Conservation (phyloP, 2,329 filamentous ascomycete genomes). For the Diaporthe batatas region DNA sequence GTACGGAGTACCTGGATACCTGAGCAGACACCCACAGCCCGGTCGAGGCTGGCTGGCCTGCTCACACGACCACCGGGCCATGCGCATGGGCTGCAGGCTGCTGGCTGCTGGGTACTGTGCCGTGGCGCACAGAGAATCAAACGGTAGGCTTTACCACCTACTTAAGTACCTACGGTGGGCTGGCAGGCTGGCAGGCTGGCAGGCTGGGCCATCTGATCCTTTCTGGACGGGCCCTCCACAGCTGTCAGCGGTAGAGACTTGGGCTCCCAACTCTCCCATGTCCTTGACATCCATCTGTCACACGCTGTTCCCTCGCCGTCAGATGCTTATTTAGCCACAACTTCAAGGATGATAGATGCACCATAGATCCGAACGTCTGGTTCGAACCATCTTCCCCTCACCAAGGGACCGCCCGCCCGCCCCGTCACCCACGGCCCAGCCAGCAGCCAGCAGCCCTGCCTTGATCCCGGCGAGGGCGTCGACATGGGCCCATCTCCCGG, state of each 20-base stretch:
- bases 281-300: conserved; percentile 30
- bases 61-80: background rate
- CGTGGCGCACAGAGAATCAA: background rate
- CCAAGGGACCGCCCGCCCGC: conserved; percentile 19
- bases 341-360: conserved; percentile 38
- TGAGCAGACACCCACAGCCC: background rate
- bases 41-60: too few species aligned
- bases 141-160: too few species aligned
- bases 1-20: background rate
- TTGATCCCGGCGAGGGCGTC: conserved; percentile 36
- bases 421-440: background rate
- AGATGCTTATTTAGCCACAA: conserved; percentile 34
- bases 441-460: conserved; percentile 22
- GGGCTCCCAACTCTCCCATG: conserved; percentile 5
- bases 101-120: background rate
- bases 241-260: background rate
- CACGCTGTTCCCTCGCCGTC: conserved; percentile 26
- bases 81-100: background rate
- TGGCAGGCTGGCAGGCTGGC: too few species aligned
- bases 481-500: conserved; percentile 36
- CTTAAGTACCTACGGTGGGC: too few species aligned
- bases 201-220: conserved; percentile 4
- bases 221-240: background rate
- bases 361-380: conserved; percentile 42
- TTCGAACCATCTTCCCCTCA: conserved; percentile 26